Conservation (phyloP, 2,329 filamentous ascomycete genomes). For the Trichoderma polysporum region DNA sequence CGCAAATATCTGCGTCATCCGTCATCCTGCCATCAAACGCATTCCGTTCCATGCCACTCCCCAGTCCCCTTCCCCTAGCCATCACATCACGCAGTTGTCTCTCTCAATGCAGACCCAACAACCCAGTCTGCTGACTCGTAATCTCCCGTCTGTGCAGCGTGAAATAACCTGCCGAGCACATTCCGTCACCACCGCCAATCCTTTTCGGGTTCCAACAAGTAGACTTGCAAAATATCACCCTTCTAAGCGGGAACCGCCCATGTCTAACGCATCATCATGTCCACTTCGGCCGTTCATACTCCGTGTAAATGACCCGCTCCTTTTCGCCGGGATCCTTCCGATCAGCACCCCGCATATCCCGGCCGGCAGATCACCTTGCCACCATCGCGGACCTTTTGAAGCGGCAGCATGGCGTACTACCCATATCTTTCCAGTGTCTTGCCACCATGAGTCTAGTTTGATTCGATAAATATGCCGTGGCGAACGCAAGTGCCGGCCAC, state of each 20-base stretch:
- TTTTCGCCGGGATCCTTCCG: not conserved
- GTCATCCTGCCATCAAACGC: not conserved
- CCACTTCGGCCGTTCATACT: not conserved
- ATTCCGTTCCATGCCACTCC: not conserved
- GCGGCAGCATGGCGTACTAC: not conserved
- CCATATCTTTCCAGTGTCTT: not conserved
- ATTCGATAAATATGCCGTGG: not conserved
- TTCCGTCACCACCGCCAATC: not conserved
- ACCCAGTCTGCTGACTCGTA: not conserved
- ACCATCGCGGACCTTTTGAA: not conserved
- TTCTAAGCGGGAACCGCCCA: not conserved
- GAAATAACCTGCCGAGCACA: not conserved
- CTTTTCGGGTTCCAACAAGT: not conserved
- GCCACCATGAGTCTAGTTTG: not conserved
- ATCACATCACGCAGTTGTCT: not conserved
- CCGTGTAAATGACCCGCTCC: not conserved
- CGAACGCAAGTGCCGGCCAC: not conserved
- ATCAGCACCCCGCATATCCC: conserved; percentile 13
- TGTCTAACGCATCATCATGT: not conserved
- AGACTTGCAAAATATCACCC: no score
- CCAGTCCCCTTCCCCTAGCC: no score
- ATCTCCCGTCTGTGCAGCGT: not conserved
- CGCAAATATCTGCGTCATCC: not conserved
- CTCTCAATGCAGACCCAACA: not conserved
- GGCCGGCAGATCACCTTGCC: not conserved